Base-by-base conservation (phyloP, 805 yeast genomes). In the Lipomyces starkeyi region DNA sequence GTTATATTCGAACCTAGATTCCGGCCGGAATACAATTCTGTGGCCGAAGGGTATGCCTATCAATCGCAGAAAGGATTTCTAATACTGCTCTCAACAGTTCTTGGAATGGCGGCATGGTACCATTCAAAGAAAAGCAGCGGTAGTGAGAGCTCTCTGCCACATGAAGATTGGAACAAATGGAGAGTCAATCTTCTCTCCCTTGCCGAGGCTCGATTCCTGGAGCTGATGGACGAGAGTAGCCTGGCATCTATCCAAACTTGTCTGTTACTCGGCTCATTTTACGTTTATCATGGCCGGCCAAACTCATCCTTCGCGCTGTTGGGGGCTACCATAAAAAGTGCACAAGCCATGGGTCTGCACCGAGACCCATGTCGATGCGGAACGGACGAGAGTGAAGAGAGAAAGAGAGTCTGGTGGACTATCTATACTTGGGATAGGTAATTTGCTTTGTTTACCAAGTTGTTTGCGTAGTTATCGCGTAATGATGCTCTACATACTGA, bases 231-330 rank as follows among this genome's bases (percentile, higher is more conserved):
- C 25, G 59, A 63, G 4, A 22, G 69, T n/a, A 68, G 65, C n/a
- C 59, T 68, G 2, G 57, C 63, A 13, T 49, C 68, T 1, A 64
- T 65, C 11, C 71, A 68, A 55, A 58, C 68, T 2, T 64, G 70
- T 55, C 29, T 67, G 17, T 49, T 67, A 13, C 57, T 68, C 7
- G 59, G 62, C 14, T 27, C 64, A 17, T 65, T 57, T 35, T 65
- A 64, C 55, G 40, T 62, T 17, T 54, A 61, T 29, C 66, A 68
- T n/a, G 71, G 71, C 7, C 43, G 57, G n/a, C 65, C 68, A 1
- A 58, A 60, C 13, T 22, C 60, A 2, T 58, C 71, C 9, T 68
- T 69, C 61, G 61, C 69, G 1, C 25, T 68, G 1, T 53, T 59
- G 13, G 71, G 71, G 14, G 34, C 34, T 25, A 68, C 71, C 6